phyloP scores from a whole-genome alignment of 2,329 filamentous ascomycete species.

The Ophiostoma ulmi region DNA sequence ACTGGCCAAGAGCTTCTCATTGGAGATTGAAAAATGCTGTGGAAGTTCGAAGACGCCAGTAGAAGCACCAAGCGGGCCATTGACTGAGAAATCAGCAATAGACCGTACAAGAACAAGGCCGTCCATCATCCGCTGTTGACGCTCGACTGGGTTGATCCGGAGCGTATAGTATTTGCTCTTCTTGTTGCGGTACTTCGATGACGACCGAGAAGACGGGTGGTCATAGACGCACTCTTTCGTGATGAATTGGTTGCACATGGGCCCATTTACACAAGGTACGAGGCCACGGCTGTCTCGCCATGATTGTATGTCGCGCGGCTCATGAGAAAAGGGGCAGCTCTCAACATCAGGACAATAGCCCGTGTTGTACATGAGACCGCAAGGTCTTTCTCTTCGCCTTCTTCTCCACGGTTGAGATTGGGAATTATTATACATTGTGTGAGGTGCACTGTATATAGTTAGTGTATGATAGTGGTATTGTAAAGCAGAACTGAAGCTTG shows the following conservation, averaged over 20 bases:
- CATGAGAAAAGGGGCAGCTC: background rate
- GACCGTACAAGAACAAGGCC: background rate
- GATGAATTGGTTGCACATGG: background rate
- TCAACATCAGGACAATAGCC: background rate
- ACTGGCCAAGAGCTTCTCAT: constrained; percentile 25
- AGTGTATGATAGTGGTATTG: too few species aligned
- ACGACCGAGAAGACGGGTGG: background rate
- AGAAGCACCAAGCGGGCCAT: background rate
- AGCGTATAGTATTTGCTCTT: background rate
- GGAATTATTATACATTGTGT: background rate
- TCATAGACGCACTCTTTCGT: background rate
- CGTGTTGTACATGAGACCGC: constrained; percentile 4
- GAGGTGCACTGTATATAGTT: background rate
- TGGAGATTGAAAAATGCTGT: background rate
- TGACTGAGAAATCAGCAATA: background rate
- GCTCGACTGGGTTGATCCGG: background rate
- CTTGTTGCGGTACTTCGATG: background rate
- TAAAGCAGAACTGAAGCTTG: too few species aligned
- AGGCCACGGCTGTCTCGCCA: background rate
- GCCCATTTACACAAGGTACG: background rate
- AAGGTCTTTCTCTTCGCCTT: background rate
- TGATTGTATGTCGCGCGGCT: background rate
- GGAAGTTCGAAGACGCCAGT: background rate
- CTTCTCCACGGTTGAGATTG: background rate
- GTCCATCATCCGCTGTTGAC: background rate